Percentiles rank a stretch among this genome's conserved stretches.
Evolutionary conservation across 2,329 filamentous ascomycete species (phyloP).

Genomic region (Pleurostoma richardsiae): DNA sequence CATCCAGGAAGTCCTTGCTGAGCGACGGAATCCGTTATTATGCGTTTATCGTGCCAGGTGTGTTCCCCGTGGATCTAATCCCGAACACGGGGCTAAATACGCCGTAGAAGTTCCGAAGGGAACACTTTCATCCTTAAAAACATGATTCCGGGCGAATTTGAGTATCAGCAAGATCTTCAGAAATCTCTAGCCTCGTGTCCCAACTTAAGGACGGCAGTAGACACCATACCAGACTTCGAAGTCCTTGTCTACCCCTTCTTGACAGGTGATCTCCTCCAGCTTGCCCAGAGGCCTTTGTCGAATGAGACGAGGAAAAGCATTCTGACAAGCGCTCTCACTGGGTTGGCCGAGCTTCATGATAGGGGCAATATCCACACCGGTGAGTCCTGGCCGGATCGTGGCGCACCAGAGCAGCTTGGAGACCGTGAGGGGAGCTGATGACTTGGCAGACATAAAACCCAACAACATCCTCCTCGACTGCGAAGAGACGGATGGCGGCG

Average conservation of each 20-base stretch:
- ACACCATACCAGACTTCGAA: slow-evolving; percentile 9
- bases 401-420: slow-evolving; percentile 3
- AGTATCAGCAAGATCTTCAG: slow-evolving; percentile 21
- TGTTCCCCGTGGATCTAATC: neutral
- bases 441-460: slow-evolving; percentile 25
- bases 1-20: neutral
- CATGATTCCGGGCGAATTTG: slow-evolving; percentile 21
- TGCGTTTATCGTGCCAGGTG: neutral
- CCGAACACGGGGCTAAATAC: neutral
- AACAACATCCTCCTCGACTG: slow-evolving; percentile 28
- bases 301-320: slow-evolving; percentile 3
- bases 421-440: neutral
- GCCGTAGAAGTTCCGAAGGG: slow-evolving; percentile 5
- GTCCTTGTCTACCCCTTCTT: slow-evolving; percentile 10
- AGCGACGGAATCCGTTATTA: neutral
- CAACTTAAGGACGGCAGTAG: slow-evolving; percentile 18
- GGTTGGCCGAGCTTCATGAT: slow-evolving; percentile 25
- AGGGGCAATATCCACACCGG: slow-evolving; percentile 24
- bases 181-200: slow-evolving; percentile 13
- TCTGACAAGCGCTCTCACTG: slow-evolving; percentile 8
- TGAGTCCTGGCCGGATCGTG: slow-evolving; percentile 3
- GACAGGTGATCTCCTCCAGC: slow-evolving; percentile 3
- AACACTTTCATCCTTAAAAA: slow-evolving; percentile 16
- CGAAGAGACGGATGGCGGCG: slow-evolving; percentile 10
- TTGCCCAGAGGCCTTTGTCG: slow-evolving; percentile 1